phyloP scores from a whole-genome alignment of 805 yeast genomes.

The Grigorovia jiainica region DNA sequence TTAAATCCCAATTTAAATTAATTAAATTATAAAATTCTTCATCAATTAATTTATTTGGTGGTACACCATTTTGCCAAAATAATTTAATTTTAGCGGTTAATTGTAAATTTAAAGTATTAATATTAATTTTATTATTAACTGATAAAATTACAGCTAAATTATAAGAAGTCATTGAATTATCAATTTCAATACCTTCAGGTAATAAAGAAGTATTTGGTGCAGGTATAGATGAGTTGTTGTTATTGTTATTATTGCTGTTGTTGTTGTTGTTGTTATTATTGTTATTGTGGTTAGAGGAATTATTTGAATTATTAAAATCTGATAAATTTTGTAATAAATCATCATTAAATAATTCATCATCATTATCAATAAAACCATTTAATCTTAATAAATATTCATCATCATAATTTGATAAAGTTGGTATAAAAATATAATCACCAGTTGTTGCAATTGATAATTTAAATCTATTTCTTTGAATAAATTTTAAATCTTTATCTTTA shows the following conservation, averaged over 20 bases:
- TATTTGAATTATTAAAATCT: background rate
- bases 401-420: conserved; percentile 26
- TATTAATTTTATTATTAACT: conserved; percentile 31
- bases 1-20: conserved; percentile 19
- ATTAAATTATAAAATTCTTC: conserved; percentile 35
- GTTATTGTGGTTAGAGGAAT: background rate
- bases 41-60: conserved; percentile 34
- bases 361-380: conserved; percentile 15
- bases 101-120: conserved; percentile 33
- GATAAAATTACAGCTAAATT: conserved; percentile 45
- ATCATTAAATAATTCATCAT: background rate
- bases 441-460: conserved; percentile 26
- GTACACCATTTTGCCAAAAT: conserved; percentile 47
- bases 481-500: background rate
- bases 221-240: background rate
- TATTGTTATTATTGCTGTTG: background rate
- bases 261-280: background rate
- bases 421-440: conserved; percentile 30
- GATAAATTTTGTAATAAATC: background rate
- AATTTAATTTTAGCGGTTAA: conserved; percentile 37
- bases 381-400: conserved; percentile 27
- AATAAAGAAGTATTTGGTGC: background rate
- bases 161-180: conserved; percentile 33
- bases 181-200: conserved; percentile 2
- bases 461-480: conserved; percentile 6